These are phyloP conservation scores for Neurospora intermedia DNA, from an alignment of 495 filamentous ascomycete genomes.

Conservation along the genomic window DNA sequence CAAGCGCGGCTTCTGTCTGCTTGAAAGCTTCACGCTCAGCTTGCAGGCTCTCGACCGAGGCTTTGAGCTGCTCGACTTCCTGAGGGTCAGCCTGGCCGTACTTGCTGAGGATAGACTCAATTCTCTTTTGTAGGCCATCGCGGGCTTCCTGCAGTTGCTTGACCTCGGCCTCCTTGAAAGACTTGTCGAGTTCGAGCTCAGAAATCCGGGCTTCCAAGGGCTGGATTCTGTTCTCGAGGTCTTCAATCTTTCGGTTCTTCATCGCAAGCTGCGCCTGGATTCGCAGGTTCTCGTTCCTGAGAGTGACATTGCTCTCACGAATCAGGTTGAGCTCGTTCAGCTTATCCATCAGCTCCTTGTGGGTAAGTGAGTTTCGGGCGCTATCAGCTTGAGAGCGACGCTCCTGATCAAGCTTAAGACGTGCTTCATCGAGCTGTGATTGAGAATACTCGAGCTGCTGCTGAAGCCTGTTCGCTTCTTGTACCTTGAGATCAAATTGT, in stretches of 20 bases:
- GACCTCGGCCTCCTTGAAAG: slow-evolving; percentile 75
- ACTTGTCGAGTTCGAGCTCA: slow-evolving; percentile 68
- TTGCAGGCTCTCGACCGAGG: slow-evolving; percentile 48
- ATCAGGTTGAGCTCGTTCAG: slow-evolving; percentile 90
- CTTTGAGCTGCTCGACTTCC: slow-evolving; percentile 77
- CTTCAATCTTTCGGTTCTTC: slow-evolving; percentile 61
- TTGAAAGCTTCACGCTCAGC: slow-evolving; percentile 60
- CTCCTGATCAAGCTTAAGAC: slow-evolving; percentile 79
- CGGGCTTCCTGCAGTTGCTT: slow-evolving; percentile 75
- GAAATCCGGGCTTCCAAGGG: slow-evolving; percentile 68
- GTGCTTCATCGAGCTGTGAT: slow-evolving; percentile 73
- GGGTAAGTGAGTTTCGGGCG: slow-evolving; percentile 55
- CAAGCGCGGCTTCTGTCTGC: slow-evolving; percentile 46
- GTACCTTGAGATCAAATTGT: slow-evolving; percentile 75
- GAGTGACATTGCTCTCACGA: slow-evolving; percentile 81
- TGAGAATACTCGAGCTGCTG: slow-evolving; percentile 84
- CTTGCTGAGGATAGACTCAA: slow-evolving; percentile 88
- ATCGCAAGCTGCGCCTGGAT: slow-evolving; percentile 61
- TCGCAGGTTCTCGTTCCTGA: slow-evolving; percentile 75
- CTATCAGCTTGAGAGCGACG: slow-evolving; percentile 65
- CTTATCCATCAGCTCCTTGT: slow-evolving; percentile 85
- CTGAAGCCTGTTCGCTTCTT: slow-evolving; percentile 76
- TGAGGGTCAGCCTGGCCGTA: slow-evolving; percentile 92
- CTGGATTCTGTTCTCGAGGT: slow-evolving; percentile 64
- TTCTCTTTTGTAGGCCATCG: slow-evolving; percentile 85